Percentiles rank a stretch among this genome's conserved stretches.
Conservation (phyloP, 805 yeast species). For the Dipodascus albidus region DNA sequence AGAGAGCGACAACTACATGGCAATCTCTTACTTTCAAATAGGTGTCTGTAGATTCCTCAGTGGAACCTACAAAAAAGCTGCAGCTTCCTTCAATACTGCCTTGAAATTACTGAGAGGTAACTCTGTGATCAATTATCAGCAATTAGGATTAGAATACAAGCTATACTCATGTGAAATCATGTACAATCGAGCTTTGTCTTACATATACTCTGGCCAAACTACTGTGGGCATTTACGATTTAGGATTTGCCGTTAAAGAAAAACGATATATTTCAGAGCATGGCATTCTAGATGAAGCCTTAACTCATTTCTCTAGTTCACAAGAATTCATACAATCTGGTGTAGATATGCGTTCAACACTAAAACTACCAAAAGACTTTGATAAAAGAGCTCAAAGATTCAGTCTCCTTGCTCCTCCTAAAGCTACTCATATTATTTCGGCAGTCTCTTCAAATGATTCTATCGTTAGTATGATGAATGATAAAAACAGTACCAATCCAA, state of each 20-base stretch:
- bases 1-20: slow-evolving; percentile 2
- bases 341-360: neutral
- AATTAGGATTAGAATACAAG: slow-evolving; percentile 1
- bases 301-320: neutral
- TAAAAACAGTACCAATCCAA: neutral
- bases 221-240: slow-evolving; percentile 3
- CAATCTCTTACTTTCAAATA: slow-evolving; percentile 1
- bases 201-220: slow-evolving; percentile 2
- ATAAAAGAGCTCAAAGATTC: neutral
- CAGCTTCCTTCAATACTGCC: slow-evolving; percentile 2
- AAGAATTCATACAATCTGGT: neutral
- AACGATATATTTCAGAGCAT: slow-evolving; percentile 1
- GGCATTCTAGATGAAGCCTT: slow-evolving; percentile 3
- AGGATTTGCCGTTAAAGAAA: slow-evolving; percentile 2
- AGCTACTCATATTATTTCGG: neutral
- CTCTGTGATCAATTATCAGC: slow-evolving; percentile 1
- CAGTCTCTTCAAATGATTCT: neutral
- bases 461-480: neutral
- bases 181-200: slow-evolving; percentile 1
- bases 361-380: slow-evolving; percentile 1
- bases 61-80: slow-evolving; percentile 3
- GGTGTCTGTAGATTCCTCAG: slow-evolving; percentile 1
- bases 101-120: slow-evolving; percentile 1
- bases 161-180: slow-evolving; percentile 3
- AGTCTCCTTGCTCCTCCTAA: neutral